Base-by-base conservation (phyloP, 192 early-diverging fungal species). In the Powellomyces hirtus region DNA sequence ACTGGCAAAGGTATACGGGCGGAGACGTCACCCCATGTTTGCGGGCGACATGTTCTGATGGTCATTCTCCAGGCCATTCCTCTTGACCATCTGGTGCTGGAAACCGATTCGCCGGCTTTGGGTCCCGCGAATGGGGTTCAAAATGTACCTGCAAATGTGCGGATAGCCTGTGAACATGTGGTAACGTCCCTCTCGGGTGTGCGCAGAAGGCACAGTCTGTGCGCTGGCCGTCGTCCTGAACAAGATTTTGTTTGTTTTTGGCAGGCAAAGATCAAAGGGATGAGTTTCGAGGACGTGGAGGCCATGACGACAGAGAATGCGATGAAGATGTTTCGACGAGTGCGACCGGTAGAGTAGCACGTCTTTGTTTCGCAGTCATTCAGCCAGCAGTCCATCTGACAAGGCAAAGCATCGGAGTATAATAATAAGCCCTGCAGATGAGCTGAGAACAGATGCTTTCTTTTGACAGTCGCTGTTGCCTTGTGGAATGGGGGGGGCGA, bases 71-170 rank as follows among this genome's bases (percentile, higher is more conserved):
- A 70, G 53, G 52, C 35, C 11, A n/a, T 84, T 38, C 75, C 75
- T 2, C 31, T 81, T 16, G 40, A 61, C 35, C 18, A 33, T 13
- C 42, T 84, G 36, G 70, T 82, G n/a, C 53, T 84, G 46, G 82
- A 84, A 53, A 74, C 72, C 14, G 82, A 84, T 77, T 75, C 82
- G 31, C 82, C 82, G n/a, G 79, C 82, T 1, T 46, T 84, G 40
- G 61, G 63, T 4, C 71, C 73, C 5, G 62, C 67, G 7, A 77
- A 77, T 63, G 72, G 70, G 2, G 74, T 50, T 3, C 33, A 35
- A 33, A 69, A 75, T 18, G 55, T 40, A 45, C 79, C 82, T 10
- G 31, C 57, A 4, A 68, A 77, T 33, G 10, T 79, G 35, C 4
- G 4, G 20, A 53, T 72, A 10, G 68, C 79, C 1, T 63, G 58